Conservation (phyloP, 2,329 filamentous ascomycete genomes). For the Leptographium radiaticola region DNA sequence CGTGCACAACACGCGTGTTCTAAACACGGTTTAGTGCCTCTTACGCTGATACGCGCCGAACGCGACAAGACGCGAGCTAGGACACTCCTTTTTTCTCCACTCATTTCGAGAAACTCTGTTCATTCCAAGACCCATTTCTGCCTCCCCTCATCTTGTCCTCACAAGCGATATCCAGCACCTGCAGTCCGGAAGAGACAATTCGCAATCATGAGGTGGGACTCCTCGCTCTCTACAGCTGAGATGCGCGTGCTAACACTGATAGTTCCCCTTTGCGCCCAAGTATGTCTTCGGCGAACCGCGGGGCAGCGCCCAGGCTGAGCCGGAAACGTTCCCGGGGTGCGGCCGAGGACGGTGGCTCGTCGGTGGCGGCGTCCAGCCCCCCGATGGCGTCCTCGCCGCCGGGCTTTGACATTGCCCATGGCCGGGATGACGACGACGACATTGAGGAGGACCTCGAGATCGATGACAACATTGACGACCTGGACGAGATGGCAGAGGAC, state of each 20-base stretch:
- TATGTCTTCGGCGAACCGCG: slow-evolving; percentile 74
- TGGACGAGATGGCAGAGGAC: slow-evolving; percentile 72
- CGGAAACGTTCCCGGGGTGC: slow-evolving; percentile 43
- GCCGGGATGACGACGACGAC: slow-evolving; percentile 54
- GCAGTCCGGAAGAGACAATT: too few relatives aligned
- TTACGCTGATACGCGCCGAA: slow-evolving; percentile 22
- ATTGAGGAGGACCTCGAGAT: slow-evolving; percentile 59
- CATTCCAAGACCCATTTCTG: too few relatives aligned
- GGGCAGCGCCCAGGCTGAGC: slow-evolving; percentile 36
- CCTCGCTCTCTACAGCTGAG: neutral
- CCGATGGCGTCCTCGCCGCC: slow-evolving; percentile 55
- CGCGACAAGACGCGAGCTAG: slow-evolving; percentile 3
- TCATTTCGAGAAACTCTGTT: neutral
- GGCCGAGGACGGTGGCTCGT: slow-evolving; percentile 37
- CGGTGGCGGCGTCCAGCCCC: slow-evolving; percentile 41
- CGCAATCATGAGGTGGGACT: slow-evolving; percentile 14
- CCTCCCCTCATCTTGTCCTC: too few relatives aligned
- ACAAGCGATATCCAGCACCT: too few relatives aligned
- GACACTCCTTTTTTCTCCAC: neutral
- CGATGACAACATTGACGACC: slow-evolving; percentile 61
- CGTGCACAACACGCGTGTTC: slow-evolving; percentile 12
- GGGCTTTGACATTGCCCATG: slow-evolving; percentile 50
- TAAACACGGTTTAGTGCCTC: slow-evolving; percentile 23
- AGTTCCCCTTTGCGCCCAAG: slow-evolving; percentile 76
- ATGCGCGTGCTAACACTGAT: slow-evolving; percentile 1